These are phyloP conservation scores for Echinochloa phyllopogon DNA, from an alignment of 176 grass and related monocot species.

Conservation along the genomic window DNA sequence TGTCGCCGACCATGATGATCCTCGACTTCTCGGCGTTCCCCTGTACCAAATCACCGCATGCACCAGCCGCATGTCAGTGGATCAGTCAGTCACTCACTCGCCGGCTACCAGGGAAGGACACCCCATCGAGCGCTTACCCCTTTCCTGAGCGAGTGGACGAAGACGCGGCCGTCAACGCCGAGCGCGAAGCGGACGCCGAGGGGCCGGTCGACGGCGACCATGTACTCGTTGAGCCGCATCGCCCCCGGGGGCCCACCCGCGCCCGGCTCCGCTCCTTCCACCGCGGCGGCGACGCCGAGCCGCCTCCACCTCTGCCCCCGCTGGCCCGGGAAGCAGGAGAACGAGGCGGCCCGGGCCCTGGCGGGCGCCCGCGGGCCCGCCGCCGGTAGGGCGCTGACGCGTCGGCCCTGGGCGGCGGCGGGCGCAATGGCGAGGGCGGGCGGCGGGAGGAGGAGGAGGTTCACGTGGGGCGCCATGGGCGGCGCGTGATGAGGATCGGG, in stretches of 20 bases:
- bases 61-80: not conserved
- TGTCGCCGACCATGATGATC: slow-evolving; percentile 95
- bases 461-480: slow-evolving; percentile 46
- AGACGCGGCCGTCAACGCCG: slow-evolving; percentile 69
- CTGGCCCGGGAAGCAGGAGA: not conserved
- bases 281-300: not conserved
- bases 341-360: not conserved
- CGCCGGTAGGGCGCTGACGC: not conserved
- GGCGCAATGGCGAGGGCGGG: not conserved
- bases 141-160: slow-evolving; percentile 78
- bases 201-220: slow-evolving; percentile 84
- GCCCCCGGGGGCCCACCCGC: not conserved
- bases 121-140: slow-evolving; percentile 52
- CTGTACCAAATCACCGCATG: slow-evolving; percentile 33
- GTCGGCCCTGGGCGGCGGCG: not conserved
- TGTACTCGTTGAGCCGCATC: slow-evolving; percentile 94
- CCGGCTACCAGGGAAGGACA: not conserved
- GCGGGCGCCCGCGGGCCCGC: not conserved
- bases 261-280: not conserved
- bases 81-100: not conserved
- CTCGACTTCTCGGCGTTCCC: slow-evolving; percentile 89
- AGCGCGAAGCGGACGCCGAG: slow-evolving; percentile 86
- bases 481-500: not conserved
- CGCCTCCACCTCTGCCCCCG: not conserved
- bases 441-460: not conserved